Base-by-base conservation (phyloP, 2,329 filamentous ascomycete species). In the Penicillium janthinellum region DNA sequence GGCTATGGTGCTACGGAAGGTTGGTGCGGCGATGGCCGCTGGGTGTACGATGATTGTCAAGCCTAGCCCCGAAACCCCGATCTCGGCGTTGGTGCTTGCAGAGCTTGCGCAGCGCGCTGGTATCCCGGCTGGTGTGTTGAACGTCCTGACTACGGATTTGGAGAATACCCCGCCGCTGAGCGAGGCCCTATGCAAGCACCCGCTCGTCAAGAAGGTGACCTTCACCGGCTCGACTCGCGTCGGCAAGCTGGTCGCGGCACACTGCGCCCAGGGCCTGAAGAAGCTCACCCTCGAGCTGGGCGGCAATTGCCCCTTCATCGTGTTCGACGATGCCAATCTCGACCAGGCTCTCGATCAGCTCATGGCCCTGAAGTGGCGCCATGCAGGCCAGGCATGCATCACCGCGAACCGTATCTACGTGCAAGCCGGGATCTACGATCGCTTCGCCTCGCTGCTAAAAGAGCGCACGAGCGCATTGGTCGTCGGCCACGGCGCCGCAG, bases 21-120 rank as follows among this genome's bases (percentile, higher is more conserved):
- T 84, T 2, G 82, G 84, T 50, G 86, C 88, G 6, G 88, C 88
- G 1, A 75, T 91, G 41, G 89, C 89, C 1, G 88, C 88, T 3
- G 89, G 89, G 0, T 91, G 88, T 70, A 88, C 88, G 1, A 90
- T 93, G 86, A 81, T 93, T 34, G 81, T 86, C 15, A 91, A 91
- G 76, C 87, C 89, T 2, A 88, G 86, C 4, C 88, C 88, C 0
- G 88, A 91, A 72, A 87, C 85, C 1, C 85, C 86, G 0, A 78
- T 88, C 37, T 83, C 83, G 1, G 81, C 83, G 0, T 72, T 87
- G 15, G 79, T 81, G 2, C 70, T 88, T n/a, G 85, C 70, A 0
- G 65, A 78, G 42, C 73, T 88, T 35, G 84, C 85, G 11, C 73
- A 78, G 49, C 74, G 81, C 48, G 84, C 84, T 3, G 84, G 84